These are phyloP conservation scores for Fagopyrum tataricum DNA, from an alignment of 148 eudicot species.

Conservation along the genomic window DNA sequence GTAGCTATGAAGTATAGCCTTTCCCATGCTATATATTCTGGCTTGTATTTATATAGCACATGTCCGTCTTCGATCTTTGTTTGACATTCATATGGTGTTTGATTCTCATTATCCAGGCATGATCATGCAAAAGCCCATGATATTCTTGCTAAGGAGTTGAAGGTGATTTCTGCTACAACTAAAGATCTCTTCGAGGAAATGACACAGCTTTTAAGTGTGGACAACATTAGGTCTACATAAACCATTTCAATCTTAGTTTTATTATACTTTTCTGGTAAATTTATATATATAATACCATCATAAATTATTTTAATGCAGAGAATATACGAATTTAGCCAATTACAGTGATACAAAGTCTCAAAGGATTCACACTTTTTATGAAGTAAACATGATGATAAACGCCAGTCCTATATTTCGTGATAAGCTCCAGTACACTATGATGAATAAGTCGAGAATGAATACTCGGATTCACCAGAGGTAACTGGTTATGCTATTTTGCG, in stretches of 20 bases:
- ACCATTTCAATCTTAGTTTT: neutral
- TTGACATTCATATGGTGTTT: neutral
- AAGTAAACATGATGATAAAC: slow-evolving; percentile 76
- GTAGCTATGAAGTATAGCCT: slow-evolving; percentile 32
- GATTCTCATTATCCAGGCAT: slow-evolving; percentile 24
- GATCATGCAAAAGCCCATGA: slow-evolving; percentile 77
- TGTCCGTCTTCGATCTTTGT: neutral
- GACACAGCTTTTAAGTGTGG: slow-evolving; percentile 58
- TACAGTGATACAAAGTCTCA: slow-evolving; percentile 93
- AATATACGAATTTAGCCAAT: slow-evolving; percentile 75
- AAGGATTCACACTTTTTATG: slow-evolving; percentile 66
- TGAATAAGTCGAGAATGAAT: slow-evolving; percentile 70
- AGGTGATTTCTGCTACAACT: slow-evolving; percentile 58
- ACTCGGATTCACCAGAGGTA: slow-evolving; percentile 84
- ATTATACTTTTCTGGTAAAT: neutral
- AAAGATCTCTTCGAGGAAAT: slow-evolving; percentile 77
- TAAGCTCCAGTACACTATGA: slow-evolving; percentile 63
- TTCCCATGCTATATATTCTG: too few species aligned
- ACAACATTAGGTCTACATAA: slow-evolving; percentile 56
- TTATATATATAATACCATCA: neutral
- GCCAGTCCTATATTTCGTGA: slow-evolving; percentile 84
- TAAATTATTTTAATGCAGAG: slow-evolving; percentile 32
- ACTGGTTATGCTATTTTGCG: neutral
- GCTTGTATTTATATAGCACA: neutral
- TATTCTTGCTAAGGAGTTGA: slow-evolving; percentile 75